These are phyloP conservation scores for Termitomyces sp. DNA, from an alignment of 768 basidiomycete genomes.

Conservation along the genomic window DNA sequence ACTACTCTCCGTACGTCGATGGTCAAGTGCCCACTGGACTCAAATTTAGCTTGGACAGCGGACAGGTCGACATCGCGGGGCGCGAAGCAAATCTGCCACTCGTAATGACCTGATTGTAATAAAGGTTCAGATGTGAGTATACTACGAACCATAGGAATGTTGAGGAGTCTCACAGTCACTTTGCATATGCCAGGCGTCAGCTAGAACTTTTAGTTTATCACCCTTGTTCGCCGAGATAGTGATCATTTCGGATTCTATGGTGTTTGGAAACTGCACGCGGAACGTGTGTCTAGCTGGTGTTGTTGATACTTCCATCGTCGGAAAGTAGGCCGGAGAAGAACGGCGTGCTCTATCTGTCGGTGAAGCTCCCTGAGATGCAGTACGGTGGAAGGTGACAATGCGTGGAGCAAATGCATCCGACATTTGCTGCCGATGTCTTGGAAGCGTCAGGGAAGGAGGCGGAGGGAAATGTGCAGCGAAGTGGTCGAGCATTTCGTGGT, in stretches of 20 bases:
- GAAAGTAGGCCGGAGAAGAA: constrained; percentile 26
- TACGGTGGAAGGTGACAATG: constrained; percentile 13
- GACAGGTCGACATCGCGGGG: constrained; percentile 53
- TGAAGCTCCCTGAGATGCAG: constrained; percentile 12
- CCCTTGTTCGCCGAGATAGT: constrained; percentile 59
- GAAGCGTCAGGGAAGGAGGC: constrained; percentile 20
- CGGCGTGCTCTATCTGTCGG: constrained; percentile 27
- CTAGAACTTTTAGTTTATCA: constrained; percentile 51
- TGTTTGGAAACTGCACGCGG: constrained; percentile 43
- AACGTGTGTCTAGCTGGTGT: constrained; percentile 38
- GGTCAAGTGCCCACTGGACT: constrained; percentile 39
- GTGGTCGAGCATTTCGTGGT: constrained; percentile 21
- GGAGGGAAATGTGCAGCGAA: constrained; percentile 26
- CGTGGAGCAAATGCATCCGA: constrained; percentile 15
- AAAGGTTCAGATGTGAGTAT: constrained; percentile 2
- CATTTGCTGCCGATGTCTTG: constrained; percentile 15
- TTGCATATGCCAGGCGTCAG: constrained; percentile 62
- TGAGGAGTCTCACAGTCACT: constrained; percentile 47
- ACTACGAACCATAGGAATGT: not conserved
- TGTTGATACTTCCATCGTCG: constrained; percentile 42
- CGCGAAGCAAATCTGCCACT: constrained; percentile 56
- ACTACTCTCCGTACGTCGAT: constrained; percentile 37
- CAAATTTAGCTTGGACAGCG: constrained; percentile 47
- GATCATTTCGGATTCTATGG: constrained; percentile 57
- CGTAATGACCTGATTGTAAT: constrained; percentile 49